Evolutionary conservation across 2,329 filamentous ascomycete species (phyloP).

Genomic region (Coleophoma cylindrospora): DNA sequence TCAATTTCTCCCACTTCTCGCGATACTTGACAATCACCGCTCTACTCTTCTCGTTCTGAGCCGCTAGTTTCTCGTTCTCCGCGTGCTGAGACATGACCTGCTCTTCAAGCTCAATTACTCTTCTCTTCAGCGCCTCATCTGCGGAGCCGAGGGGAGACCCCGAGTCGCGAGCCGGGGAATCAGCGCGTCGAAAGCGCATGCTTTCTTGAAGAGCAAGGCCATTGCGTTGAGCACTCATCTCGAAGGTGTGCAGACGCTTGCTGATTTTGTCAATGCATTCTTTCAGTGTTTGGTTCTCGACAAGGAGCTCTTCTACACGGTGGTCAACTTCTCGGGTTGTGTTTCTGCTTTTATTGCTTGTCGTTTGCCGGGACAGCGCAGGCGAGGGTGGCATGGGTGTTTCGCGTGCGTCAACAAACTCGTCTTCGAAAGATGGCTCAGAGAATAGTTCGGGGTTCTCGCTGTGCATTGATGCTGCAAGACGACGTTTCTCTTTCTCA

Average conservation of each 20-base stretch:
- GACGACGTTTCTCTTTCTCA: constrained; percentile 59
- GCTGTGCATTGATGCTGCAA: constrained; percentile 44
- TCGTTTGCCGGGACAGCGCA: constrained; percentile 31
- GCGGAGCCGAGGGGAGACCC: constrained; percentile 7
- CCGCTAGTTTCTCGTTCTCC: constrained; percentile 58
- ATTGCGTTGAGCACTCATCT: constrained; percentile 84
- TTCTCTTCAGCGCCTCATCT: constrained; percentile 41
- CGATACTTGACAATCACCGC: constrained; percentile 50
- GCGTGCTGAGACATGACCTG: constrained; percentile 51
- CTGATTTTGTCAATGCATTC: constrained; percentile 81
- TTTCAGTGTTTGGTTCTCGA: constrained; percentile 84
- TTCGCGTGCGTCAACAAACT: constrained; percentile 89
- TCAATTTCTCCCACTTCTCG: constrained; percentile 64
- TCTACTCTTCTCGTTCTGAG: constrained; percentile 55
- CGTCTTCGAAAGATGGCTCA: constrained; percentile 66
- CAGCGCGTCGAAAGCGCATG: constrained; percentile 56
- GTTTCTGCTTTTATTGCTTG: constrained; percentile 31
- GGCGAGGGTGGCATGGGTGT: constrained; percentile 35
- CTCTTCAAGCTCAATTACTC: constrained; percentile 63
- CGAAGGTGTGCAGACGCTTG: constrained; percentile 86
- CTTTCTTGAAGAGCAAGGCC: constrained; percentile 84
- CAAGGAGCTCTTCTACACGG: constrained; percentile 79
- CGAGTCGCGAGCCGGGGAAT: constrained; percentile 38
- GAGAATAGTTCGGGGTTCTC: constrained; percentile 28
- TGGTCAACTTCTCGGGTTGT: constrained; percentile 48